Evolutionary conservation across 108 stramenopile species (phyloP), one percentile per base, ranked within the genome.

Genomic region (Discostella pseudostelligera): DNA sequence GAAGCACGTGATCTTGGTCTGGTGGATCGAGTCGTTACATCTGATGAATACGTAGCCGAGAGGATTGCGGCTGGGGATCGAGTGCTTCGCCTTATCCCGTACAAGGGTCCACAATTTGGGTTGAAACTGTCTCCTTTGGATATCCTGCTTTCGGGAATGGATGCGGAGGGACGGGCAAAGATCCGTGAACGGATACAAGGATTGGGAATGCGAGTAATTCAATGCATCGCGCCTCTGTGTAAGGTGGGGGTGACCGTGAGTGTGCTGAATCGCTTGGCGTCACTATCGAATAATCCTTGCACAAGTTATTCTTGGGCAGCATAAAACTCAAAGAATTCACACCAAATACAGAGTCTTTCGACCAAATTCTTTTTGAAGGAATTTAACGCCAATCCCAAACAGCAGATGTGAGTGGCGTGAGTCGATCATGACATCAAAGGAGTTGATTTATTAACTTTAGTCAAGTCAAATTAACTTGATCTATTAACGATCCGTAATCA

Each of bases 1-100:
- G 81, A 84, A 39, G 93, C 86, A 4, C 32, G 70, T 5, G 80
- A 81, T 42, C 59, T 77, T 12, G 79, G 84, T 13, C 60, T 94
- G 62, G 82, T 94, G 20, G 93, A 94, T 78, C 70, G 73, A 17
- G 65, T 90, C 0, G 29, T 89, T 54, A 91, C 93, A 9, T 87
- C 85, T 16, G 87, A 90, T 64, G 88, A 90, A 44, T 94, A 94
- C 58, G 74, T 94, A 43, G 66, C 82, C 49, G 84, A 94, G 57
- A 69, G 84, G 25, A 79, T 91, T 35, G 39, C 42, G 42, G 89
- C 82, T 5, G 86, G 87, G 10, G 88, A 88, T 59, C 62, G 84
- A 28, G 93, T 94, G 12, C 68, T 91, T 59, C 55, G 59, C 17
- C 62, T 81, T 44, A 39, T 75, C 28, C 70, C 77, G 11, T 69